Conservation (phyloP, 345 rosid species). For the Lumnitzera racemosa region DNA sequence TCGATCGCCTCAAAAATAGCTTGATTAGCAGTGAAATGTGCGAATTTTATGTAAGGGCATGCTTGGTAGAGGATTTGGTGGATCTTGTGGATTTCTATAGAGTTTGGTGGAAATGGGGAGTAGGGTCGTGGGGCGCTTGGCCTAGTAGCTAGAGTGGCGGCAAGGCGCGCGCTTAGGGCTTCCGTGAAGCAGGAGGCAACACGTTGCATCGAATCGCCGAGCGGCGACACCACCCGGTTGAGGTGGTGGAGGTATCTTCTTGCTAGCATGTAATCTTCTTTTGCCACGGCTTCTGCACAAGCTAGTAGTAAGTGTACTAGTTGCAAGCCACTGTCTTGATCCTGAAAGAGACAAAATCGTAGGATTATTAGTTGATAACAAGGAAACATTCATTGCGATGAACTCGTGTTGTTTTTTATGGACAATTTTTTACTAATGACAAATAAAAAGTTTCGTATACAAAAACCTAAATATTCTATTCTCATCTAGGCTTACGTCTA, state of each 20-base stretch:
- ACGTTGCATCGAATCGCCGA: conserved; percentile 63
- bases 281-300: conserved; percentile 59
- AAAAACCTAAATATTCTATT: too few species aligned
- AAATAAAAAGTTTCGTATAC: too few species aligned
- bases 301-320: conserved; percentile 61
- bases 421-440: too few species aligned
- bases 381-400: too few species aligned
- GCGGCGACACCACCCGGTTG: conserved; percentile 45
- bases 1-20: conserved; percentile 67
- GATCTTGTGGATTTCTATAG: conserved; percentile 45
- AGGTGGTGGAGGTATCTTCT: conserved; percentile 50
- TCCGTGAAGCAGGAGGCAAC: conserved; percentile 67
- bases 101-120: conserved; percentile 41
- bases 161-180: conserved; percentile 48
- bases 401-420: too few species aligned
- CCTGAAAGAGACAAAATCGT: conserved; percentile 16
- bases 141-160: conserved; percentile 33
- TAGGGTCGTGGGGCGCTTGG: conserved; percentile 26
- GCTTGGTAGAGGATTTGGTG: conserved; percentile 64
- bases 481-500: too few species aligned
- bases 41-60: conserved; percentile 59
- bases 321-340: conserved; percentile 66
- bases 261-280: conserved; percentile 60
- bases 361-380: too few species aligned
- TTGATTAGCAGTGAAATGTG: conserved; percentile 70